Conservation (phyloP, 176 grass and related monocot species). For the Oryza meyeriana region DNA sequence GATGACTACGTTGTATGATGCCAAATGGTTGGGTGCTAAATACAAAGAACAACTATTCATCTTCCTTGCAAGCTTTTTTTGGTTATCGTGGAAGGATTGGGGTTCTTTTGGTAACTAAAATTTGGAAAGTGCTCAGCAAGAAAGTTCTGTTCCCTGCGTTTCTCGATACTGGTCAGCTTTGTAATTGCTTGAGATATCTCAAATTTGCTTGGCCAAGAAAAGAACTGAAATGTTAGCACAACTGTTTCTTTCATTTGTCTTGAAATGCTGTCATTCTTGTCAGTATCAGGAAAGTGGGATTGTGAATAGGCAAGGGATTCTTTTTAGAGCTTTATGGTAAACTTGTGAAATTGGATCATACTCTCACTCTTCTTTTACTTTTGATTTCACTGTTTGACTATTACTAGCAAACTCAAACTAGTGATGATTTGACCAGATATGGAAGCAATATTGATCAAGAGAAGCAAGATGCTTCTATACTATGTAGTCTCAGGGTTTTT, state of each 20-base stretch:
- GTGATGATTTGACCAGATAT: background rate
- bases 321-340: background rate
- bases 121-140: background rate
- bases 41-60: background rate
- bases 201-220: background rate
- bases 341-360: background rate
- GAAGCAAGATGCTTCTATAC: background rate
- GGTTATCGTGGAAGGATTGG: background rate
- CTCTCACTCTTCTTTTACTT: background rate
- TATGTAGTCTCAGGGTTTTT: background rate
- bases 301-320: background rate
- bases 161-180: background rate
- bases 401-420: background rate
- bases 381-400: background rate
- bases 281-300: background rate
- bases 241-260: conserved; percentile 3
- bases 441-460: background rate
- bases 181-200: background rate
- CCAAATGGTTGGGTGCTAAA: background rate
- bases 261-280: background rate
- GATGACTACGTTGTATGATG: background rate
- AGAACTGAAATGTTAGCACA: background rate
- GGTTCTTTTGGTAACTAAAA: background rate
- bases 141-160: background rate
- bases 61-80: background rate